Evolutionary conservation across 371 early-diverging fungal genomes (phyloP).

Genomic region (Mortierella sp.): DNA sequence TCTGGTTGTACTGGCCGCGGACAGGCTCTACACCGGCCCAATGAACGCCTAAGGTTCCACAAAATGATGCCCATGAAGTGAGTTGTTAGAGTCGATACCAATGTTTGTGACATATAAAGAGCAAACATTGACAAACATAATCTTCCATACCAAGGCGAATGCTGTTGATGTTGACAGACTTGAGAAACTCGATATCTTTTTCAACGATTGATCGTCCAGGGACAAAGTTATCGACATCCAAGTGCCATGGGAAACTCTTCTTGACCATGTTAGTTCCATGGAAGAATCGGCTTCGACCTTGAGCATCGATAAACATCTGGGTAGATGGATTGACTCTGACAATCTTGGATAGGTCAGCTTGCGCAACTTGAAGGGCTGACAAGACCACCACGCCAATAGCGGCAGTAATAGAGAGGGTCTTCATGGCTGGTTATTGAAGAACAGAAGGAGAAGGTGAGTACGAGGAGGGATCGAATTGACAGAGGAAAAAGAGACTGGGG

Average conservation of each 20-base stretch:
- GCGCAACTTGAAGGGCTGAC: conserved; percentile 5
- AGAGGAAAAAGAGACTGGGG: not conserved
- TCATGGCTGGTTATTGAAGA: conserved; percentile 19
- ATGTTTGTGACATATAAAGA: too few species aligned
- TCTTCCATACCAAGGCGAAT: conserved; percentile 58
- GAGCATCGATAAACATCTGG: conserved; percentile 54
- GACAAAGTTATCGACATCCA: conserved; percentile 42
- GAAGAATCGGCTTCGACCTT: conserved; percentile 59
- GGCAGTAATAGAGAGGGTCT: conserved; percentile 27
- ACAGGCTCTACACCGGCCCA: conserved; percentile 74
- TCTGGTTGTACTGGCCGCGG: conserved; percentile 65
- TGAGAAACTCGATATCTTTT: conserved; percentile 62
- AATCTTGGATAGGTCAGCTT: conserved; percentile 56
- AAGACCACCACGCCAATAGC: conserved; percentile 25
- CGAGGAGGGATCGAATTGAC: not conserved
- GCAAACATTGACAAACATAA: too few species aligned
- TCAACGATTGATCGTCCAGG: conserved; percentile 63
- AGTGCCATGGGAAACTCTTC: conserved; percentile 61
- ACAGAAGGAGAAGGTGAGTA: not conserved
- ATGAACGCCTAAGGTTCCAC: conserved; percentile 42
- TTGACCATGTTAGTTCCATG: conserved; percentile 62
- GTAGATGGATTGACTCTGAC: conserved; percentile 52
- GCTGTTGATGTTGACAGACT: conserved; percentile 60
- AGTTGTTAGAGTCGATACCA: not conserved
- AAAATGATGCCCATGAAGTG: not conserved